A percentile compares a stretch with the other conserved stretches of the same genome.
phyloP scores from a whole-genome alignment of 306 rosid genomes.

The Myrica gale region DNA sequence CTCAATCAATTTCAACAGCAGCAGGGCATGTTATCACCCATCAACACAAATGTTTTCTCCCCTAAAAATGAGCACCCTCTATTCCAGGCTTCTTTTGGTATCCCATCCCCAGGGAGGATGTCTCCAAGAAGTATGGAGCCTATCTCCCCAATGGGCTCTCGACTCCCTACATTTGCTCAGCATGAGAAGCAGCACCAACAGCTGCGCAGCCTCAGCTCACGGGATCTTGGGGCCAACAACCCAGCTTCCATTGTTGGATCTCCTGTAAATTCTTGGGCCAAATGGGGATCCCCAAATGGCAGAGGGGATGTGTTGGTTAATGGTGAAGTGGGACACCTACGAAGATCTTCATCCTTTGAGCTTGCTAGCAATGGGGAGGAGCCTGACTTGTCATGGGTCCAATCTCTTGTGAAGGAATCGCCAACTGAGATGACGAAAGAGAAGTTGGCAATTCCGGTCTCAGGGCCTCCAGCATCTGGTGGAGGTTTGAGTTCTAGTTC shows the following conservation, averaged over 20 bases:
- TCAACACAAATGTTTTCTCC: constrained; percentile 62
- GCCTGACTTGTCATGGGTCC: constrained; percentile 91
- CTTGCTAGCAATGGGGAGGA: constrained; percentile 69
- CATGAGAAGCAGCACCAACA: constrained; percentile 69
- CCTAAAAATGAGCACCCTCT: constrained; percentile 69
- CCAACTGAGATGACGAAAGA: constrained; percentile 70
- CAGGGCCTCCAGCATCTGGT: constrained; percentile 50
- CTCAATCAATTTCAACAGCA: constrained; percentile 80
- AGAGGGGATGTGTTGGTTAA: constrained; percentile 68
- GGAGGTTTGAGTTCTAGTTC: constrained; percentile 55
- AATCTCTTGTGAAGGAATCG: constrained; percentile 81
- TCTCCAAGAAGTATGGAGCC: constrained; percentile 77
- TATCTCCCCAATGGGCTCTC: constrained; percentile 69
- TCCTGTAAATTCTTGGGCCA: constrained; percentile 64
- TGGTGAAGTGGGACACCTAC: constrained; percentile 45
- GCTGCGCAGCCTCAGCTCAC: constrained; percentile 63
- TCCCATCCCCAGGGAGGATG: constrained; percentile 84
- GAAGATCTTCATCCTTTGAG: constrained; percentile 54
- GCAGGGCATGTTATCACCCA: constrained; percentile 71
- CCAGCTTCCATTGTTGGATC: constrained; percentile 57
- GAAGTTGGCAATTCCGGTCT: constrained; percentile 41
- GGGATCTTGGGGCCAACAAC: constrained; percentile 62
- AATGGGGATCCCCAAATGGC: constrained; percentile 79
- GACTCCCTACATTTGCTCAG: constrained; percentile 55
- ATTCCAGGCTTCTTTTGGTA: constrained; percentile 59